phyloP scores from a whole-genome alignment of 2,329 filamentous ascomycete species.

The Colletotrichum abscissum region DNA sequence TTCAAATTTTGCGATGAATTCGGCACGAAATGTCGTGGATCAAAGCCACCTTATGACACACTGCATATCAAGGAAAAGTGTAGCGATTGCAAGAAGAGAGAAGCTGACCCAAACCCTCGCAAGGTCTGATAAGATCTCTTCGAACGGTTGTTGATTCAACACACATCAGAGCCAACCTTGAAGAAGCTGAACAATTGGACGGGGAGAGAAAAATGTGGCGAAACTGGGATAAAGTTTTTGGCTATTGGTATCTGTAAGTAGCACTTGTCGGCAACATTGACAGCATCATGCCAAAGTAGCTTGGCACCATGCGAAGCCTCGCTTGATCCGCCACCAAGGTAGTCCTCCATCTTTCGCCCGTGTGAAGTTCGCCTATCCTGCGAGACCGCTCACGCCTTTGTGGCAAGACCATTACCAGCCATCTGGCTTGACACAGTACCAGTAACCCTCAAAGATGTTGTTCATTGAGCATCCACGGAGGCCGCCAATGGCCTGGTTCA shows the following conservation, averaged over 20 bases:
- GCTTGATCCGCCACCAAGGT: background rate
- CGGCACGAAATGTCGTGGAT: no score
- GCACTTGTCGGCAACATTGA: background rate
- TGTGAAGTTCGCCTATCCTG: background rate
- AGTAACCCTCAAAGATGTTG: conserved; percentile 24
- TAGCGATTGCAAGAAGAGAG: no score
- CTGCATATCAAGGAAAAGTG: no score
- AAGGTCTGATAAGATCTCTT: no score
- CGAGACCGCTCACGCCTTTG: background rate
- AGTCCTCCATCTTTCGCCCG: background rate
- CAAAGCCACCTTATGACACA: no score
- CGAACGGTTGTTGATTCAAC: no score
- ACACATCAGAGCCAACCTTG: background rate
- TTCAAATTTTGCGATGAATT: no score
- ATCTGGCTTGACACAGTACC: conserved; percentile 39
- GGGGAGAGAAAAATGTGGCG: background rate
- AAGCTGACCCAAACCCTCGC: no score
- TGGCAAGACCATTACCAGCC: background rate
- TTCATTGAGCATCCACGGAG: conserved; percentile 9
- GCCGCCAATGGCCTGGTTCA: conserved; percentile 37
- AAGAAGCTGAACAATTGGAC: background rate
- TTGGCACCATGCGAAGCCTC: background rate
- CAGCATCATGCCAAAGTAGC: background rate
- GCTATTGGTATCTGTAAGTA: background rate
- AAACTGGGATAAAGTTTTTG: background rate